Conservation (phyloP, 805 yeast genomes). For the Kockiozyma suomiensis region DNA sequence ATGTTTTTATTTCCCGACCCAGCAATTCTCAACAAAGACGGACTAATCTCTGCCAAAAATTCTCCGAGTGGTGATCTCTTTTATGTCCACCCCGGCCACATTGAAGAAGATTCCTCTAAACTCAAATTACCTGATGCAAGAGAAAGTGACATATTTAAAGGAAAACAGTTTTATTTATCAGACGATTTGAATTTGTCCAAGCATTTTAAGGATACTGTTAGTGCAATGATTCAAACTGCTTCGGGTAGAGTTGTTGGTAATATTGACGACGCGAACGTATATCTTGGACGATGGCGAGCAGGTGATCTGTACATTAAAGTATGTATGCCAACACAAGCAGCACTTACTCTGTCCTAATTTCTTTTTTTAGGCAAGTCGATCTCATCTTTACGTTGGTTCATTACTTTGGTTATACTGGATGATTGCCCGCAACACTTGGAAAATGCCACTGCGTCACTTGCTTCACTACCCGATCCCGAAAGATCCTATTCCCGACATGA, state of each 20-base stretch:
- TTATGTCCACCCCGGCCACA: constrained; percentile 17
- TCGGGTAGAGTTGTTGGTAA: constrained; percentile 48
- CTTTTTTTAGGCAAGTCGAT: constrained; percentile 50
- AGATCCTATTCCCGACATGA: constrained; percentile 56
- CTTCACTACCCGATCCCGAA: constrained; percentile 68
- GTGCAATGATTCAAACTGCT: constrained; percentile 51
- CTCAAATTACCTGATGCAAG: not conserved
- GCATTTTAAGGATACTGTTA: constrained; percentile 61
- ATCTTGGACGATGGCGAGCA: constrained; percentile 62
- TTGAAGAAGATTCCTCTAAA: not conserved
- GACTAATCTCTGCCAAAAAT: too few relatives aligned
- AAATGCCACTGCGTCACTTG: constrained; percentile 56
- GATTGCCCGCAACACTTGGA: constrained; percentile 58
- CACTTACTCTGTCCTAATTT: too few relatives aligned
- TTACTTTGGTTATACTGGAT: constrained; percentile 75
- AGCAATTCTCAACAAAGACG: constrained; percentile 23
- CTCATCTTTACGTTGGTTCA: constrained; percentile 58
- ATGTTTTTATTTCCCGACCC: constrained; percentile 55
- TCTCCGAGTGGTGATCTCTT: constrained; percentile 2
- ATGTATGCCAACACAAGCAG: too few relatives aligned
- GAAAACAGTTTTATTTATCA: constrained; percentile 4
- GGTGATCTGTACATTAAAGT: constrained; percentile 55
- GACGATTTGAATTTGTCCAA: constrained; percentile 47
- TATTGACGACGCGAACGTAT: constrained; percentile 54
- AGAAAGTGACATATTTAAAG: not conserved